Evolutionary conservation across 139 green algal genomes (phyloP), one percentile per base, ranked within the genome.

Genomic region (Nannochloris sp.): DNA sequence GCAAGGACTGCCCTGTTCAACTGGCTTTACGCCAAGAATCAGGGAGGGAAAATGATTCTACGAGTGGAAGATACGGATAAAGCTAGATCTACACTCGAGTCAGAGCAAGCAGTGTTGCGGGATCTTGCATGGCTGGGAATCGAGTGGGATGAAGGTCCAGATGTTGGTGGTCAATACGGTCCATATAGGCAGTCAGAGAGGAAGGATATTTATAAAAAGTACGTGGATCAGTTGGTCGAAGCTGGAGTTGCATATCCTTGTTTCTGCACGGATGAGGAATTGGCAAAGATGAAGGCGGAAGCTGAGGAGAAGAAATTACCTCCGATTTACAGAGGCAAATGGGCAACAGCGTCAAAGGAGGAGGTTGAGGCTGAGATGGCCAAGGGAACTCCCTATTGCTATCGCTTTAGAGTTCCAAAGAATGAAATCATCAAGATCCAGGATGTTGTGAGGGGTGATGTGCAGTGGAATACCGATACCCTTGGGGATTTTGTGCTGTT

Each of bases 401-500:
- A 95, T 76, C 76, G 93, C 26, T 98, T 98, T 83, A 75, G 93
- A 2, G 92, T 97, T 45, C 91, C 91, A 11, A 65, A 84, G 71
- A 69, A 64, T 30, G 57, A 78, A 59, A 55, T 69, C 13, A 53
- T 79, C 16, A 70, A 17, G 11, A 74, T 80, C 36, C 25, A 65
- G 23, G 93, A 99, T 78, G 63, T 81, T 10, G 79, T 99, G 30
- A 82, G 93, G 17, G 92, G 89, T 13, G 80, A 94, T 45, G 91
- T 98, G 31, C 73, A 73, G 3, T 99, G 90, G 88, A 92, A 93
- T 80, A 96, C 91, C 5, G 79, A 97, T 84, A 96, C 88, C 2
- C 76, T 99, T 53, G 93, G 93, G n/a, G 93, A 99, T 82, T 99
- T 99, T 82, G 86, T 99, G 10, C 71, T 98, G 49, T 77, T 98